phyloP scores from a whole-genome alignment of 768 basidiomycete genomes.

The Leccinum truebloodii region DNA sequence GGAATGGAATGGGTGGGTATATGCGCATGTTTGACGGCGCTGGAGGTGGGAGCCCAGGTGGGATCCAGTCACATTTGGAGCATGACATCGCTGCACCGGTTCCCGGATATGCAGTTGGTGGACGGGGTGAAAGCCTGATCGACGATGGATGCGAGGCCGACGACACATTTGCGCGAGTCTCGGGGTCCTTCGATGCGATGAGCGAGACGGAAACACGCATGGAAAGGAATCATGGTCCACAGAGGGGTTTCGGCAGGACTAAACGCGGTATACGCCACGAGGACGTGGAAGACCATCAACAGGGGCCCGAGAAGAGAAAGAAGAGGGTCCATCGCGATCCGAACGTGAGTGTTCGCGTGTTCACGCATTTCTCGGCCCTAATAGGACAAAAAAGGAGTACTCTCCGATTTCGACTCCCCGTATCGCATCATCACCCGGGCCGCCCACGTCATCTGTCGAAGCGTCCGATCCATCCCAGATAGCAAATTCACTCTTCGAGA shows the following conservation, averaged over 20 bases:
- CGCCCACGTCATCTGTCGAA: not conserved
- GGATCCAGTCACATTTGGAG: slow-evolving; percentile 5
- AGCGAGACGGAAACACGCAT: slow-evolving; percentile 8
- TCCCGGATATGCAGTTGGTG: slow-evolving; percentile 17
- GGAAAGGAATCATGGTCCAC: slow-evolving; percentile 6
- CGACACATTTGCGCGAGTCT: slow-evolving; percentile 8
- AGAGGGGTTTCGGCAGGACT: slow-evolving; percentile 3
- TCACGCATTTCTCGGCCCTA: not conserved
- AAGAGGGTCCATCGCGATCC: slow-evolving; percentile 15
- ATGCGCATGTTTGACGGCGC: slow-evolving; percentile 22
- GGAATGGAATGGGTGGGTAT: slow-evolving; percentile 21
- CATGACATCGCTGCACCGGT: slow-evolving; percentile 20
- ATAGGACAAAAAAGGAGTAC: slow-evolving; percentile 18
- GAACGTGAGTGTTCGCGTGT: slow-evolving; percentile 18
- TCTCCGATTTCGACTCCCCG: slow-evolving; percentile 24
- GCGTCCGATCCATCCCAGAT: slow-evolving; percentile 8
- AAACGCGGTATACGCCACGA: slow-evolving; percentile 21
- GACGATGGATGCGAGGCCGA: slow-evolving; percentile 3
- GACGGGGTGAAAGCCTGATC: not conserved
- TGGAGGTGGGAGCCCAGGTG: slow-evolving; percentile 1
- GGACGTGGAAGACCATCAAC: slow-evolving; percentile 12
- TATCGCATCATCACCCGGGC: slow-evolving; percentile 18
- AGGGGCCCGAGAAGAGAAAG: slow-evolving; percentile 18
- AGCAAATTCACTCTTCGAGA: slow-evolving; percentile 20
- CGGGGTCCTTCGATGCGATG: slow-evolving; percentile 11